These are phyloP conservation scores for Stemphylium beticola DNA, from an alignment of 2,329 filamentous ascomycete species.

Conservation along the genomic window DNA sequence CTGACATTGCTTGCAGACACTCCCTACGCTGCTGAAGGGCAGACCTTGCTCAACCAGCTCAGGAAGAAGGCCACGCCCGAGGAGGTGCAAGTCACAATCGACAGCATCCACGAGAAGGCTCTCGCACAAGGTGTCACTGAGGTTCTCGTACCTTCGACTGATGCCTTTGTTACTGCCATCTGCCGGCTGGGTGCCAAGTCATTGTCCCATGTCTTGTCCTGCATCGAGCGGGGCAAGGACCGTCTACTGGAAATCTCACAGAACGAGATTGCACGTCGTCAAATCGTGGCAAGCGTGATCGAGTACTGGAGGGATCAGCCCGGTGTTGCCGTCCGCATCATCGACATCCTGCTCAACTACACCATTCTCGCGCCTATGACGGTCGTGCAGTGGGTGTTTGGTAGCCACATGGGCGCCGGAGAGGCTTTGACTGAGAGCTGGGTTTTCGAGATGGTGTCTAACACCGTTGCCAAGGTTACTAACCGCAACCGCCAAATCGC, in stretches of 20 bases:
- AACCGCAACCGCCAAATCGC: constrained; percentile 83
- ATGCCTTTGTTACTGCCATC: constrained; percentile 91
- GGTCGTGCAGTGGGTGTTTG: constrained; percentile 89
- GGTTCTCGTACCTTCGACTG: constrained; percentile 83
- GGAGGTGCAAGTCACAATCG: constrained; percentile 81
- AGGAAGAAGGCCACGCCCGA: constrained; percentile 84
- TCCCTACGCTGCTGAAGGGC: constrained; percentile 84
- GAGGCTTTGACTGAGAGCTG: constrained; percentile 74
- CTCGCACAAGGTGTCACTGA: constrained; percentile 71
- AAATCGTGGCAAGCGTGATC: constrained; percentile 91
- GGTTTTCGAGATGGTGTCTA: constrained; percentile 87
- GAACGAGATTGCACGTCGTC: constrained; percentile 74
- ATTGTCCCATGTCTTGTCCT: constrained; percentile 91
- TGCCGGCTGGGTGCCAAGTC: constrained; percentile 95
- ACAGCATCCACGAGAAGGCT: constrained; percentile 81
- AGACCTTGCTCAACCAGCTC: constrained; percentile 78
- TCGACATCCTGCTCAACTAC: constrained; percentile 98
- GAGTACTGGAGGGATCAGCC: constrained; percentile 93
- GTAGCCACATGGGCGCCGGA: constrained; percentile 68
- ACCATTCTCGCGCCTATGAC: constrained; percentile 85
- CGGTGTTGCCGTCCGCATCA: constrained; percentile 87
- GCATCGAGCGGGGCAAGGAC: constrained; percentile 93
- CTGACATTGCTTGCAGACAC: constrained; percentile 59
- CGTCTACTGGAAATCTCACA: constrained; percentile 80
- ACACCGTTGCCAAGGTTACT: constrained; percentile 89